Percentiles rank a stretch among this genome's conserved stretches.
Conservation (phyloP, 2,329 filamentous ascomycete species). For the Mollisia scopiformis region DNA sequence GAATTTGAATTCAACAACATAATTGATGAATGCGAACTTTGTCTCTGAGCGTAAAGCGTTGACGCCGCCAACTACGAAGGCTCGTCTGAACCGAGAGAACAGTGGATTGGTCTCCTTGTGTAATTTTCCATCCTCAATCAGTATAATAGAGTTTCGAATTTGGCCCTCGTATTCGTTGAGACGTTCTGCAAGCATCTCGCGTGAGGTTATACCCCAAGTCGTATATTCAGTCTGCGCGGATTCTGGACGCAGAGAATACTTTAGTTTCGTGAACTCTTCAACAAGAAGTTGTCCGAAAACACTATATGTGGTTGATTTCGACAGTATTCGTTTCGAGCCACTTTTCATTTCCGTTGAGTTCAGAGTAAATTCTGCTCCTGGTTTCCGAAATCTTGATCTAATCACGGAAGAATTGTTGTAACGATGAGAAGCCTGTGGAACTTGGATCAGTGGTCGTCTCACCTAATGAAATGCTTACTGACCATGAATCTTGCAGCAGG, state of each 20-base stretch:
- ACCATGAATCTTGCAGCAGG: no score
- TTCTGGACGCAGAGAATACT: constrained; percentile 4
- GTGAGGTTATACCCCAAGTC: constrained; percentile 22
- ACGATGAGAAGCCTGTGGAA: no score
- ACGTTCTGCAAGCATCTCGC: constrained; percentile 17
- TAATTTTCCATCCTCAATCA: constrained; percentile 17
- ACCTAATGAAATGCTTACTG: no score
- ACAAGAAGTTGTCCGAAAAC: constrained; percentile 22
- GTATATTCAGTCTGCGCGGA: not conserved
- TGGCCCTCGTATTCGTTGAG: constrained; percentile 14
- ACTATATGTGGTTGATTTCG: constrained; percentile 13
- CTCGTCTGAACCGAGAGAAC: constrained; percentile 50
- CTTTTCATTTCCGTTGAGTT: not conserved
- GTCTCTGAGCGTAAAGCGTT: constrained; percentile 59
- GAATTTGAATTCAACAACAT: constrained; percentile 60
- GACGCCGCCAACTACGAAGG: constrained; percentile 58
- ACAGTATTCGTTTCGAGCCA: not conserved
- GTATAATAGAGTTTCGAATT: constrained; percentile 15
- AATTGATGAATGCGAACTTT: constrained; percentile 67
- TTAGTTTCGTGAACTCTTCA: constrained; percentile 8
- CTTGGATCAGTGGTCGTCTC: no score
- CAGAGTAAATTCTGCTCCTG: not conserved
- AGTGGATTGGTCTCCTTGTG: constrained; percentile 25
- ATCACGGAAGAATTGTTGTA: no score
- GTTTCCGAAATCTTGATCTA: no score